Evolutionary conservation across 495 filamentous ascomycete species (phyloP).

Genomic region (Aspergillus coremiiformis): DNA sequence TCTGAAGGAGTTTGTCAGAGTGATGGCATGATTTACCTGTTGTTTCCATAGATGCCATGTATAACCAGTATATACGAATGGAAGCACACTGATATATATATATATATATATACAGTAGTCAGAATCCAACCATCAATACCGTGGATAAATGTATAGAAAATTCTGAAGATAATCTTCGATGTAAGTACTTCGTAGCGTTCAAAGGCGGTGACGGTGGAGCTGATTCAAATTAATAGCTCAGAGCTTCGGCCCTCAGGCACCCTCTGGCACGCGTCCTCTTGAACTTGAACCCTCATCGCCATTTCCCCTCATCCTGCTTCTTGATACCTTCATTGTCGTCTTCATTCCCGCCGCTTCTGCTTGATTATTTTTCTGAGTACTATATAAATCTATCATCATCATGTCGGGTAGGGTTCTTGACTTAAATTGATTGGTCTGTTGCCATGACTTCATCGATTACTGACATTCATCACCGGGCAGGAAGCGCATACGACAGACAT

Average conservation of each 20-base stretch:
- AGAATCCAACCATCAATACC: too few species aligned
- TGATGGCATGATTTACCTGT: neutral
- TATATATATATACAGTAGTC: too few species aligned
- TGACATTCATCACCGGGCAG: conserved; percentile 45
- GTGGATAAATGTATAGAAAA: too few species aligned
- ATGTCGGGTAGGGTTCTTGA: conserved; percentile 36
- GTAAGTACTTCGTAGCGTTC: too few species aligned
- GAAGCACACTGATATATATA: too few species aligned
- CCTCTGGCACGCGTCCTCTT: conserved; percentile 38
- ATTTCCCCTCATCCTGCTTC: conserved; percentile 11
- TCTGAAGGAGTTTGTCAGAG: neutral
- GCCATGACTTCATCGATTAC: conserved; percentile 33
- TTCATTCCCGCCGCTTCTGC: neutral
- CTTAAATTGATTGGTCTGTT: conserved; percentile 9
- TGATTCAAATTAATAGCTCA: conserved; percentile 31
- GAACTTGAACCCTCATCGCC: conserved; percentile 19
- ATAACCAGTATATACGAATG: neutral
- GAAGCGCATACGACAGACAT: conserved; percentile 95
- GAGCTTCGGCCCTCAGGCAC: conserved; percentile 38
- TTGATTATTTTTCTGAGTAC: conserved; percentile 2
- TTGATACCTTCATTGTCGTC: conserved; percentile 7
- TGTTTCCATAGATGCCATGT: neutral
- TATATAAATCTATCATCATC: conserved; percentile 18
- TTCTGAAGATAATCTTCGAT: too few species aligned
- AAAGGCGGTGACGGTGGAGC: conserved; percentile 22